Evolutionary conservation across 2,329 filamentous ascomycete genomes (phyloP), one percentile per base, ranked within the genome.

Genomic region (Leptographium radiaticola): DNA sequence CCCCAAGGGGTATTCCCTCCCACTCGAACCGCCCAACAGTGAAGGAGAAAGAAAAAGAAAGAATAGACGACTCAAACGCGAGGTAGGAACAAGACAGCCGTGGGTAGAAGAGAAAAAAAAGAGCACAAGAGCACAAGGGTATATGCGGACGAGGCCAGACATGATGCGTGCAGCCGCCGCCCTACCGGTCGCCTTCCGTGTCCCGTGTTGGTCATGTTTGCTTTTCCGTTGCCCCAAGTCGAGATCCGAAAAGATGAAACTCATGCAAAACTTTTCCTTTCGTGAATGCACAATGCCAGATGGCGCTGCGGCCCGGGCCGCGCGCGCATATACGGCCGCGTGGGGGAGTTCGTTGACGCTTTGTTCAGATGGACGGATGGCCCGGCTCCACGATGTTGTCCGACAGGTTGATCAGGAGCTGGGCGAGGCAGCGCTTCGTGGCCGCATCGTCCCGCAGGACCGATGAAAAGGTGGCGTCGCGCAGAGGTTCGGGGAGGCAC

Each of bases 401-500:
- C 11, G 89, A 94, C 53, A 98, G 80, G 66, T 97, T 97, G 71
- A 97, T 94, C 56, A 97, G 77, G 10, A 98, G 82, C 70, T 97
- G 93, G n/a, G 90, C 88, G 38, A 98, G 83, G 68, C 93, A 98
- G 56, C 93, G 85, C 75, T 98, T 98, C 0, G 93, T 98, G 1
- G 93, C 93, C 15, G 93, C 93, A 65, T 98, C 93, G 64, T 98
- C 93, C 55, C 93, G 87, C 38, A 98, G 83, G 46, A 98, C 93
- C 0, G 90, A 91, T 10, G 89, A 95, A 68, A 98, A 98, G 2
- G 93, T 98, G 9, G 91, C 90, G 67, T 98, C 93, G 49, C 93
- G 86, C n/a, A 98, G 83, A n/a, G 93, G 93, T 65, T 98, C 93
- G 0, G 93, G 93, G 13, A 98, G 84, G 65, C 93, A 98, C 70